phyloP scores from a whole-genome alignment of 495 filamentous ascomycete species.

The Patellaria atrata region DNA sequence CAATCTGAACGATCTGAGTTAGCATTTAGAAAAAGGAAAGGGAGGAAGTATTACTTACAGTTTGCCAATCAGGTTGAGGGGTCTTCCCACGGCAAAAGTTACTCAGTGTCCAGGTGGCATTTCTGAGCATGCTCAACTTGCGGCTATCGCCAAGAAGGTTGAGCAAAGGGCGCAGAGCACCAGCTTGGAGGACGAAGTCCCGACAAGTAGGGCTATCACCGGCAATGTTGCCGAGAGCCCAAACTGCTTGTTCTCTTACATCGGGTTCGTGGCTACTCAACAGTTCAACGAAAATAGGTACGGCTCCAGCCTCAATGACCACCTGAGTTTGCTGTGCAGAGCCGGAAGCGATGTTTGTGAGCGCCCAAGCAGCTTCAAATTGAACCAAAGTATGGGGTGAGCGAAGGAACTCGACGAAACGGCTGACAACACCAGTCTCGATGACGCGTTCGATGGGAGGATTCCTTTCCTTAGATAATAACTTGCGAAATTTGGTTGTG shows the following conservation, averaged over 20 bases:
- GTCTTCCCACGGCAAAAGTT: conserved; percentile 99
- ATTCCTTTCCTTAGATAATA: conserved; percentile 97
- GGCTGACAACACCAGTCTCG: conserved; percentile 92
- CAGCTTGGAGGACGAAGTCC: conserved; percentile 82
- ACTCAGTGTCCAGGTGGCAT: conserved; percentile 98
- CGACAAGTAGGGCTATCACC: conserved; percentile 95
- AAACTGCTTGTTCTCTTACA: conserved; percentile 96
- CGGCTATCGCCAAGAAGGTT: conserved; percentile 88
- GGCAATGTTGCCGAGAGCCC: conserved; percentile 98
- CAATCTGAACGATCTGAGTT: conserved; percentile 47
- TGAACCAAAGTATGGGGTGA: conserved; percentile 97
- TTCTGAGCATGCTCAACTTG: conserved; percentile 97
- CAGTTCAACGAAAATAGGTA: conserved; percentile 96
- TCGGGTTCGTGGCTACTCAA: conserved; percentile 92
- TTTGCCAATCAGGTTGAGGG: conserved; percentile 95
- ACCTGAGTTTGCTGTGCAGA: conserved; percentile 96
- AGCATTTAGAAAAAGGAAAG: conserved; percentile 7
- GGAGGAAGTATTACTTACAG: conserved; percentile 43
- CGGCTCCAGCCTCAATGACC: conserved; percentile 95
- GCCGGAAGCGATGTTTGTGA: conserved; percentile 98
- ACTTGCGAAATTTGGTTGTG: conserved; percentile 98
- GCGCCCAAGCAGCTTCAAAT: conserved; percentile 97
- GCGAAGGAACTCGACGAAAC: conserved; percentile 96
- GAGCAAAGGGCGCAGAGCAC: conserved; percentile 80
- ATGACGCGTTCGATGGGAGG: conserved; percentile 98